Percentiles rank a stretch among this genome's conserved stretches.
These are phyloP conservation scores for Calamus simplicifolius DNA, from an alignment of 176 grass and related monocot genomes.

Conservation along the genomic window DNA sequence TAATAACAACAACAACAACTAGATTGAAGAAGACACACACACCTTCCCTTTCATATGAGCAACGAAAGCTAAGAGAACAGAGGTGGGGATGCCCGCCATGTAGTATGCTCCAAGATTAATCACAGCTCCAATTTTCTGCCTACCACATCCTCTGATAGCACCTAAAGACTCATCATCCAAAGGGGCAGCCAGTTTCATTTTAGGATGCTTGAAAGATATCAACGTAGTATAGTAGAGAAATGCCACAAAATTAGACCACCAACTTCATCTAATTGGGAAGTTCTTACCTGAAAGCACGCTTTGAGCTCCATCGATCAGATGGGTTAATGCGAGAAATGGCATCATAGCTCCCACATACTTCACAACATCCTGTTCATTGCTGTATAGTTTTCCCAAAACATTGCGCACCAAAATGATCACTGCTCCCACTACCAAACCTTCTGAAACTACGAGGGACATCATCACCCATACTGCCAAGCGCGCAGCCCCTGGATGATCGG, in stretches of 20 bases:
- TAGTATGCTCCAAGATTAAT: constrained; percentile 71
- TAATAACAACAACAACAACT: too few species aligned
- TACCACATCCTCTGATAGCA: constrained; percentile 60
- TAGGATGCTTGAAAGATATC: too few species aligned
- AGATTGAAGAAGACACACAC: neutral
- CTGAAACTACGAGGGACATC: constrained; percentile 28
- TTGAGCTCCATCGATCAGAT: constrained; percentile 54
- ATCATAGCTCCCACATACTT: constrained; percentile 54
- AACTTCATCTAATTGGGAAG: too few species aligned
- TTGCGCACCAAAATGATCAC: constrained; percentile 44
- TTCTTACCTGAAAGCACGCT: constrained; percentile 65
- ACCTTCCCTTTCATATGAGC: constrained; percentile 46
- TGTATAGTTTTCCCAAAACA: constrained; percentile 60
- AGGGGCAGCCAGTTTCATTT: too few species aligned
- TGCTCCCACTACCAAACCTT: constrained; percentile 24
- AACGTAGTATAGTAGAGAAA: too few species aligned
- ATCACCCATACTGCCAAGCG: constrained; percentile 47
- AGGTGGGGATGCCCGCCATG: constrained; percentile 37
- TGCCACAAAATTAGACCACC: too few species aligned
- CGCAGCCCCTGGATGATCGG: constrained; percentile 40
- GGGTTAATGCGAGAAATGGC: constrained; percentile 52
- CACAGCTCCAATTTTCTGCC: constrained; percentile 65
- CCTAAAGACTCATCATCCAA: constrained; percentile 21
- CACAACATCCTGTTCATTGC: constrained; percentile 69
- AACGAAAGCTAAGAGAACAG: constrained; percentile 53